These are phyloP conservation scores for Coelastrella sp. DNA, from an alignment of 139 green algal species.

Conservation along the genomic window DNA sequence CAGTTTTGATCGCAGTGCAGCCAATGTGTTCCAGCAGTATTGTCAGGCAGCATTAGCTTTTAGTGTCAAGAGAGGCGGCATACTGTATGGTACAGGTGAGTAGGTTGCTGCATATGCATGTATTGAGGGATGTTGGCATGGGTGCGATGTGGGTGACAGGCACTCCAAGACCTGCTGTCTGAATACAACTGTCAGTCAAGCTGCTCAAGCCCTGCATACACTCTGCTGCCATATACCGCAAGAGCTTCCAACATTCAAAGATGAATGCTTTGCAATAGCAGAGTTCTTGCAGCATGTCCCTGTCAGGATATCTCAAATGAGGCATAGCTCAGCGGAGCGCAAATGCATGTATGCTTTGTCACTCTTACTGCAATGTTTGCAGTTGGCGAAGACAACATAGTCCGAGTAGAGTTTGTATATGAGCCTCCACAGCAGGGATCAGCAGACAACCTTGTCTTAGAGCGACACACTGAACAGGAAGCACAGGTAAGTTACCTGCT, in stretches of 20 bases:
- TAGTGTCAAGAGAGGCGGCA: constrained; percentile 92
- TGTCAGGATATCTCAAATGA: too few species aligned
- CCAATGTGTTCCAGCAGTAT: constrained; percentile 70
- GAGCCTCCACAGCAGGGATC: constrained; percentile 89
- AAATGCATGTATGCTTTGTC: not conserved
- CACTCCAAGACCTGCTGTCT: too few species aligned
- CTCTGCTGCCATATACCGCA: too few species aligned
- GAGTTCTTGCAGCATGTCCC: too few species aligned
- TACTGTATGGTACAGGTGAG: constrained; percentile 88
- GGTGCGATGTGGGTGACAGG: not conserved
- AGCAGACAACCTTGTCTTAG: constrained; percentile 38
- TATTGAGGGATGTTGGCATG: too few species aligned
- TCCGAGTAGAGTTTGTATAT: constrained; percentile 81
- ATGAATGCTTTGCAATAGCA: too few species aligned
- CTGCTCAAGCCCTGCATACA: too few species aligned
- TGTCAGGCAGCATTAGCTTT: constrained; percentile 80
- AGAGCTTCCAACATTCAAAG: too few species aligned
- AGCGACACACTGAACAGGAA: constrained; percentile 57
- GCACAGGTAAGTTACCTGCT: constrained; percentile 38
- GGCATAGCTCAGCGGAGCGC: not conserved
- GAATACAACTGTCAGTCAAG: too few species aligned
- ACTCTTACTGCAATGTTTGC: constrained; percentile 6
- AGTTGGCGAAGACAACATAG: constrained; percentile 60
- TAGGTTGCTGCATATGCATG: not conserved
- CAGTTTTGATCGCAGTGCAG: constrained; percentile 92